Evolutionary conservation across 331 rosid genomes (phyloP), one percentile per base, ranked within the genome.

Genomic region (Spiraea crenata): DNA sequence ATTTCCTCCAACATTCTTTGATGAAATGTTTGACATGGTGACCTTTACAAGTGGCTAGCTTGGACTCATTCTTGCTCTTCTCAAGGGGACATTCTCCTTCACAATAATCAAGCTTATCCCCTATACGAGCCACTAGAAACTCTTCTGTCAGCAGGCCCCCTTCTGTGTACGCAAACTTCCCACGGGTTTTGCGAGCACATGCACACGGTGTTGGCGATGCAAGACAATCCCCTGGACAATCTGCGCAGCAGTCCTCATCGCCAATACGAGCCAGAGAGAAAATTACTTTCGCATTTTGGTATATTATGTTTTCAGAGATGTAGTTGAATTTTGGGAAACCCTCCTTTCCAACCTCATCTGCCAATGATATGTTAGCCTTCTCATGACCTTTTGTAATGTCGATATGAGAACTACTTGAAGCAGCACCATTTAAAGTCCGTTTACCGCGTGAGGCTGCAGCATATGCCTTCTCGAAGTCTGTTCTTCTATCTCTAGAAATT

Each of bases 1-100:
- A 91, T 83, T 93, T 93, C 71, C 86, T 84, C 99, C 99, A 93
- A 81, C 99, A 93, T 82, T 93, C 99, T 79, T 93, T 93, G 42
- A 93, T 89, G 59, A 93, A 93, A 80, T 81, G 86, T 74, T 85
- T 81, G 66, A 85, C 78, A 71, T 82, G 60, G 75, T 93, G 99
- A 38, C 99, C 99, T 76, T 87, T 87, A 84, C 97, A 93, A 40
- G 54, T 65, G 74, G 86, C 98, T 1, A 85, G 81, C 64, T 16
- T 59, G 69, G 3, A 7, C 39, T 77, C 86, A 73, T 84, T 80
- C 83, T 82, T 89, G 41, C 72, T 38, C 82, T 86, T 89, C 81
- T 89, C 96, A 48, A 70, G 15, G 37, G 97, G 99, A 60, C 99
- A 93, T 44, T 83, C 31, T 25, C 31, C 89, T 74, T 83, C 77